These are phyloP conservation scores for Gossypium mustelinum DNA, from an alignment of 345 rosid species.

Conservation along the genomic window DNA sequence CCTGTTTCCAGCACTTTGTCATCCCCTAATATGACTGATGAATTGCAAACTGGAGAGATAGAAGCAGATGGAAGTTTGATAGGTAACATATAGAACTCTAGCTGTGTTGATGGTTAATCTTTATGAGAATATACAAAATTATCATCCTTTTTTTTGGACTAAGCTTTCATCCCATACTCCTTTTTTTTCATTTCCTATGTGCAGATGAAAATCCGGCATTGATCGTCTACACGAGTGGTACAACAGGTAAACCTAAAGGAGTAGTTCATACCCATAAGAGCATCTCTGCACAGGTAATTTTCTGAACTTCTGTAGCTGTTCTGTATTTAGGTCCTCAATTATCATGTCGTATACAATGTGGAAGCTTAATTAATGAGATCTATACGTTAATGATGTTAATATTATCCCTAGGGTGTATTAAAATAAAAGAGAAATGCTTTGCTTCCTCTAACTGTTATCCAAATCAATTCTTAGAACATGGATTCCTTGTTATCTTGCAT, in stretches of 20 bases:
- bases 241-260: slow-evolving; percentile 99
- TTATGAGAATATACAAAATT: neutral
- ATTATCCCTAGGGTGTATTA: neutral
- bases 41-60: slow-evolving; percentile 34
- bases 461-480: neutral
- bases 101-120: slow-evolving; percentile 19
- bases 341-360: neutral
- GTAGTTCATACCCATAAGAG: slow-evolving; percentile 90
- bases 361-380: neutral
- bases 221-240: slow-evolving; percentile 91
- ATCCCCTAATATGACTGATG: slow-evolving; percentile 25
- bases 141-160: slow-evolving; percentile 4
- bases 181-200: slow-evolving; percentile 24
- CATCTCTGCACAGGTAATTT: slow-evolving; percentile 70
- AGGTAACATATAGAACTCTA: slow-evolving; percentile 28
- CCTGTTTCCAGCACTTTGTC: slow-evolving; percentile 38
- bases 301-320: neutral
- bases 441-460: neutral
- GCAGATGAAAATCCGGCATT: slow-evolving; percentile 82
- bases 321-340: neutral
- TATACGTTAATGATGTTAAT: neutral
- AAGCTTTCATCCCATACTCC: neutral
- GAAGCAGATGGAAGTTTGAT: slow-evolving; percentile 31
- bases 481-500: neutral
- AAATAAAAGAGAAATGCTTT: neutral